Base-by-base conservation (phyloP, 352 stramenopile genomes). In the Pythium phragmiticola region DNA sequence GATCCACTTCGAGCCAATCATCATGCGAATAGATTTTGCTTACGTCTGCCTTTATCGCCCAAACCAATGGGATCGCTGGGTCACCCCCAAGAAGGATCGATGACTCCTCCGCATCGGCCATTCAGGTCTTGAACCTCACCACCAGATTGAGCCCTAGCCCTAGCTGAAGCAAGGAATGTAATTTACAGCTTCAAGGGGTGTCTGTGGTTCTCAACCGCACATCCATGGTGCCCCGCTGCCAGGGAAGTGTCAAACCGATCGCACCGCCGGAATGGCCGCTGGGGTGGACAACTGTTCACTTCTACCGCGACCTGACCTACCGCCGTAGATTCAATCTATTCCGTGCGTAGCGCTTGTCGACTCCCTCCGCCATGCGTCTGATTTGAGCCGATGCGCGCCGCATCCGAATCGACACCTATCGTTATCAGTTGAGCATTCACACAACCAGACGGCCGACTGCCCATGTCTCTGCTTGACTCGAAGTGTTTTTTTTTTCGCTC, bases 101-200 rank as follows among this genome's bases (percentile, higher is more conserved):
- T 76, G 70, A 76, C 70, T 69, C 66, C 46, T 51, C 59, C 7
- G 52, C 62, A 69, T 74, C 45, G 66, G 45, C 66, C 63, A 17
- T 37, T 49, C 56, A 11, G 7, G 11, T 13, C 11, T 39, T 39
- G 34, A 48, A 72, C 57, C 52, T 65, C 66, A 78, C 71, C 71
- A 78, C 71, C 71, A 75, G 71, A 71, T 75, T 74, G 41, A 17
- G 56, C 45, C 71, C 65, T 65, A 70, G 13, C 68, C 57, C 61
- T 66, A 57, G 36, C 49, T 70, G 60, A 69, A 69, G 47, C 48
- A 47, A 23, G 21, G 14, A 42, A 41, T 28, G 57, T 73, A 70
- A 64, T 53, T 65, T 66, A 64, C 64, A 46, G 53, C n/a, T 41
- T n/a, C 11, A 47, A 30, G 16, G 36, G 42, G 21, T 60, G 57